These are phyloP conservation scores for Furcasterigmium sp. DNA, from an alignment of 2,329 filamentous ascomycete species.

Conservation along the genomic window DNA sequence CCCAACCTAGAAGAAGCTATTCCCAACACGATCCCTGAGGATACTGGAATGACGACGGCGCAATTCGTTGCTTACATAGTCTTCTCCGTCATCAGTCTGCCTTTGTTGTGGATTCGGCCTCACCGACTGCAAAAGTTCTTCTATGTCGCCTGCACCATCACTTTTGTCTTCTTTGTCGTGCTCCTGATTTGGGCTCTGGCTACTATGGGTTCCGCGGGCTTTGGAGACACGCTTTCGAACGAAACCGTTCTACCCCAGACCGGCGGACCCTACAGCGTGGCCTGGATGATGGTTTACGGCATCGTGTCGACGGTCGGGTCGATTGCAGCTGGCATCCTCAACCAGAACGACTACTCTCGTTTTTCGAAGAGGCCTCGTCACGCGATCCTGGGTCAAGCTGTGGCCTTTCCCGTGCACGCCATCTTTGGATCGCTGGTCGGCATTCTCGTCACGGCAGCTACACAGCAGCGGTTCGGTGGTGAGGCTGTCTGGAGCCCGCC, in stretches of 20 bases:
- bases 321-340: conserved; percentile 31
- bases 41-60: conserved; percentile 37
- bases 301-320: conserved; percentile 29
- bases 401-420: conserved; percentile 29
- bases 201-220: conserved; percentile 34
- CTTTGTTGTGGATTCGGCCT: conserved; percentile 37
- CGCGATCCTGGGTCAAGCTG: conserved; percentile 27
- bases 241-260: conserved; percentile 17
- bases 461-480: conserved; percentile 27
- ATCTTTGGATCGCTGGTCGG: conserved; percentile 29
- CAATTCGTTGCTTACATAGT: conserved; percentile 37
- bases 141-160: conserved; percentile 30
- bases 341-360: conserved; percentile 32
- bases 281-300: conserved; percentile 30
- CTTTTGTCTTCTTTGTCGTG: conserved; percentile 33
- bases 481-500: conserved; percentile 31
- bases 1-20: conserved; percentile 35
- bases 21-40: conserved; percentile 31
- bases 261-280: conserved; percentile 21
- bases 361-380: conserved; percentile 23
- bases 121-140: conserved; percentile 37
- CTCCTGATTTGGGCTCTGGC: conserved; percentile 38
- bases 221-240: conserved; percentile 25
- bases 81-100: conserved; percentile 36
- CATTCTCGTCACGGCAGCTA: conserved; percentile 33